phyloP scores from a whole-genome alignment of 208 protist genomes.

The Herpetomonas tarakana region DNA sequence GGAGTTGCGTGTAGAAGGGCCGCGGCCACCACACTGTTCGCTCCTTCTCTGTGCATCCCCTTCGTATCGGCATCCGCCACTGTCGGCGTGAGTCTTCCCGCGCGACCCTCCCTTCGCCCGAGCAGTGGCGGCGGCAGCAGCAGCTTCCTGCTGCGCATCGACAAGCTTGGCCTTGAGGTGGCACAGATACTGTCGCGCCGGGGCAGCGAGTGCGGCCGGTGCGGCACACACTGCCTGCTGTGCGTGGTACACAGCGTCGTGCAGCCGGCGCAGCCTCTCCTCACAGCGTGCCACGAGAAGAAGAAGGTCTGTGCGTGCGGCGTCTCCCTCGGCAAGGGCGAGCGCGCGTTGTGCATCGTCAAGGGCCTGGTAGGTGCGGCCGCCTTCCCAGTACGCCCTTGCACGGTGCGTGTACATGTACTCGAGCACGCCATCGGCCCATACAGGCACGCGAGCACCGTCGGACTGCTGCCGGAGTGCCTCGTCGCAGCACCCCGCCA shows the following conservation, averaged over 20 bases:
- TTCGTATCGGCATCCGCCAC: too few species aligned
- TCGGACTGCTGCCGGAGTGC: too few species aligned
- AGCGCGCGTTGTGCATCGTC: slow-evolving; percentile 50
- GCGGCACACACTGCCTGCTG: slow-evolving; percentile 23
- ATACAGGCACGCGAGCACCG: not conserved
- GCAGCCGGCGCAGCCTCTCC: slow-evolving; percentile 48
- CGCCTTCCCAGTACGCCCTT: slow-evolving; percentile 23
- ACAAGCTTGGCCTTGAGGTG: not conserved
- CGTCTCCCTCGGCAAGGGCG: slow-evolving; percentile 16
- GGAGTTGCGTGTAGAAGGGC: not conserved
- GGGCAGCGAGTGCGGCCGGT: not conserved
- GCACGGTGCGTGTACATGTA: slow-evolving; percentile 32
- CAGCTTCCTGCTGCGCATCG: too few species aligned
- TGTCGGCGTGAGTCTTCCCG: too few species aligned
- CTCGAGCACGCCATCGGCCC: slow-evolving; percentile 27
- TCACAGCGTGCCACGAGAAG: slow-evolving; percentile 44
- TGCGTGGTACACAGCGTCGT: slow-evolving; percentile 43
- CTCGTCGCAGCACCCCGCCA: slow-evolving; percentile 24
- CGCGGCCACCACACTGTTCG: too few species aligned
- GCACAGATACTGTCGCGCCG: not conserved
- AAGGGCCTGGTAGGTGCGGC: slow-evolving; percentile 44
- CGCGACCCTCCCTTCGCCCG: too few species aligned
- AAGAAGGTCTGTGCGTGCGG: slow-evolving; percentile 26
- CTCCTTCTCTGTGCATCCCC: too few species aligned
- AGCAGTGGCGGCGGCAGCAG: too few species aligned